These are phyloP conservation scores for Yamadazyma kanchanaburiensis DNA, from an alignment of 1,139 yeast species.

Conservation along the genomic window DNA sequence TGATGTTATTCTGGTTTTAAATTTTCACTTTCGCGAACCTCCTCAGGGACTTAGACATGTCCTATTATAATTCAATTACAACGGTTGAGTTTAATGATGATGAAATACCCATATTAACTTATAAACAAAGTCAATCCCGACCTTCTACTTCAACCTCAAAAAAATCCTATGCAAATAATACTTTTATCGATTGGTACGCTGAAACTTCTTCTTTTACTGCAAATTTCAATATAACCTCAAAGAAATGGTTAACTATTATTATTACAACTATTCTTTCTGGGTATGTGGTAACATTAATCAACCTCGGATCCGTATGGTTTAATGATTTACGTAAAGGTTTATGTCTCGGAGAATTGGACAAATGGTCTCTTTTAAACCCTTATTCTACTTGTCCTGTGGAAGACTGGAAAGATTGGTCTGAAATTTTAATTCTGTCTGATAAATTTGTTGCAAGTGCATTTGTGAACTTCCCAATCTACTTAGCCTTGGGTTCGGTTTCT, in stretches of 20 bases:
- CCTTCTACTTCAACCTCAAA: conserved; percentile 7
- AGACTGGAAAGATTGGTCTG: conserved; percentile 42
- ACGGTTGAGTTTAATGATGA: conserved; percentile 6
- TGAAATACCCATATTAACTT: conserved; percentile 7
- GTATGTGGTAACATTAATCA: conserved; percentile 54
- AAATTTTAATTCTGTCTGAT: conserved; percentile 22
- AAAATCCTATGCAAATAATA: conserved; percentile 31
- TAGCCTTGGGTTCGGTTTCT: conserved; percentile 25
- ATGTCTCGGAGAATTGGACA: conserved; percentile 34
- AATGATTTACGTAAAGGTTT: conserved; percentile 56
- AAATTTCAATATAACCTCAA: conserved; percentile 8
- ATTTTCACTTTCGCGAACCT: too few relatives aligned
- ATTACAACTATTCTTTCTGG: conserved; percentile 58
- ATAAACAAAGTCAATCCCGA: conserved; percentile 1
- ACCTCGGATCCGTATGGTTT: conserved; percentile 59
- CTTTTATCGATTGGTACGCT: conserved; percentile 35
- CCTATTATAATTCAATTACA: conserved; percentile 1
- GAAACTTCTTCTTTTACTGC: conserved; percentile 19
- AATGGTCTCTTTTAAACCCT: conserved; percentile 43
- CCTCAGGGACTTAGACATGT: too few relatives aligned
- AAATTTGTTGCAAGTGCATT: conserved; percentile 17
- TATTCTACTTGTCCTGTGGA: conserved; percentile 44
- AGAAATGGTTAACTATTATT: conserved; percentile 59
- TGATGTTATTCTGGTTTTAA: too few relatives aligned
- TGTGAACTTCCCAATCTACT: conserved; percentile 38